Conservation (phyloP, 805 yeast genomes). For the Saturnispora ahearnii region DNA sequence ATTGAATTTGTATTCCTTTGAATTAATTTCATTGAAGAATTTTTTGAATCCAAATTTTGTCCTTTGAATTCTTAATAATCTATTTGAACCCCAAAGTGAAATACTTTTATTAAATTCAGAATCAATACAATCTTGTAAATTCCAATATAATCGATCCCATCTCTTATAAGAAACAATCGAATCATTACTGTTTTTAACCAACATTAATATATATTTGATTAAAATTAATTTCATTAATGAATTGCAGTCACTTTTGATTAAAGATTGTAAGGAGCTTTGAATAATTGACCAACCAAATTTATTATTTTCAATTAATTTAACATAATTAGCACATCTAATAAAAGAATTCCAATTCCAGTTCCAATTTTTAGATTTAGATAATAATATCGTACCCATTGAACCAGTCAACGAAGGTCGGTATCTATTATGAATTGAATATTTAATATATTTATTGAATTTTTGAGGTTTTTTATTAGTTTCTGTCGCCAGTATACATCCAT, state of each 20-base stretch:
- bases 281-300: conserved; percentile 2
- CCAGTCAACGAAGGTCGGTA: conserved; percentile 10
- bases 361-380: neutral
- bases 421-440: conserved; percentile 9
- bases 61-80: conserved; percentile 1
- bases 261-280: neutral
- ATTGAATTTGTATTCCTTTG: neutral
- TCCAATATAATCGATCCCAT: conserved; percentile 9
- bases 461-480: neutral
- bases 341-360: neutral
- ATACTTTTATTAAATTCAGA: neutral
- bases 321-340: neutral
- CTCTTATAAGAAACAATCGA: conserved; percentile 7
- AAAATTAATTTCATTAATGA: conserved; percentile 5
- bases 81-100: conserved; percentile 6
- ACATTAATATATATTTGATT: conserved; percentile 8
- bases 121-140: conserved; percentile 11
- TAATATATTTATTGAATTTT: neutral
- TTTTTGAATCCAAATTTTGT: neutral
- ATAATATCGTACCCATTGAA: conserved; percentile 6
- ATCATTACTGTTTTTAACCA: neutral
- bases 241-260: neutral
- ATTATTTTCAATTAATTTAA: neutral
- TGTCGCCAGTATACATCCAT: conserved; percentile 1
- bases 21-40: neutral